Percentiles rank a stretch among this genome's conserved stretches.
These are phyloP conservation scores for Glutinoglossum americanum DNA, from an alignment of 495 filamentous ascomycete genomes.

Conservation along the genomic window DNA sequence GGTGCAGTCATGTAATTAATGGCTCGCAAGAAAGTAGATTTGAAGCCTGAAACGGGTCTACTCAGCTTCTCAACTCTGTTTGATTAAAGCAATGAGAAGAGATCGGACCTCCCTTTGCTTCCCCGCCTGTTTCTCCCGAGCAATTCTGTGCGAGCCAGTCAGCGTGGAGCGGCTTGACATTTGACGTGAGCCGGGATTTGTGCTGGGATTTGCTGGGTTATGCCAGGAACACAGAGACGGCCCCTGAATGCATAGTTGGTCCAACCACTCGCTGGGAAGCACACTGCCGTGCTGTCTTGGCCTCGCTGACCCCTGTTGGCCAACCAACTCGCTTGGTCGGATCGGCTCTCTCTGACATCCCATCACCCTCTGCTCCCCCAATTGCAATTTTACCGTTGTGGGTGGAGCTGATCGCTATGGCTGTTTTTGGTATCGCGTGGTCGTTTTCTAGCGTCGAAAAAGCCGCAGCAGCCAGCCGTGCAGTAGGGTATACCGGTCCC, in stretches of 20 bases:
- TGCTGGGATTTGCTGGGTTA: not conserved
- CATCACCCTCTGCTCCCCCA: not conserved
- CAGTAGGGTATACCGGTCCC: not conserved
- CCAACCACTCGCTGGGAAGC: no score
- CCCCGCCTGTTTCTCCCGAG: not conserved
- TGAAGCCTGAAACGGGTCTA: not conserved
- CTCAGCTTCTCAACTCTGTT: not conserved
- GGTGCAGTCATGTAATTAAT: no score
- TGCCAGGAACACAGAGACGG: not conserved
- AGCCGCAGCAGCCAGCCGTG: not conserved
- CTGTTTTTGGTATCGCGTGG: not conserved
- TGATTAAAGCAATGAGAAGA: not conserved
- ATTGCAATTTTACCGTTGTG: conserved; percentile 1
- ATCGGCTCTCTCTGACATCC: not conserved
- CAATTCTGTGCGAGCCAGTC: not conserved
- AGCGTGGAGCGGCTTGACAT: not conserved
- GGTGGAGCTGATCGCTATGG: not conserved
- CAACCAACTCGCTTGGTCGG: not conserved
- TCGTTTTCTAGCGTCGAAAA: not conserved
- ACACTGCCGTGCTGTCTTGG: not conserved
- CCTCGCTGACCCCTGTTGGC: not conserved
- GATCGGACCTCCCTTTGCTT: not conserved
- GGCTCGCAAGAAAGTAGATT: no score
- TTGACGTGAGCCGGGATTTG: not conserved
- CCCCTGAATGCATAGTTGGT: not conserved